phyloP scores from a whole-genome alignment of 2,329 filamentous ascomycete genomes.

The Elsinoe necatrix region DNA sequence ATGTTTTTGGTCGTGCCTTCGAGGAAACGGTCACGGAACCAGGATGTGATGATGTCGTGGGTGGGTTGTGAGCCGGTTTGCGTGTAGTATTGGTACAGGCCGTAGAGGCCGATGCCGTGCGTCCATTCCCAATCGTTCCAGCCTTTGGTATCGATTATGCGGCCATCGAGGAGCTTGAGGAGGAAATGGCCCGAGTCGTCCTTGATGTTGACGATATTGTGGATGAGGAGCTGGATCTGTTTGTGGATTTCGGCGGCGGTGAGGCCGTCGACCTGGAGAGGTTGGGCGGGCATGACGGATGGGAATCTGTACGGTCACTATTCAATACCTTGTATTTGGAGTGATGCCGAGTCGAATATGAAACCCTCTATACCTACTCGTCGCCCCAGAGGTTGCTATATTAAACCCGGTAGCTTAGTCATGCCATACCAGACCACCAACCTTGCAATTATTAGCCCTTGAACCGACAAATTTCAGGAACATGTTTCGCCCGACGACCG shows the following conservation, averaged over 20 bases:
- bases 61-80: constrained; percentile 55
- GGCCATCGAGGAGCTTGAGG: constrained; percentile 60
- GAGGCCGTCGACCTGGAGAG: constrained; percentile 33
- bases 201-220: constrained; percentile 68
- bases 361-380: constrained; percentile 12
- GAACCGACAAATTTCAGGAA: not conserved
- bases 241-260: constrained; percentile 39
- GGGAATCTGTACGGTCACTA: not conserved
- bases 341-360: constrained; percentile 16
- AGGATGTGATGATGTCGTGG: constrained; percentile 60
- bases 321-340: not conserved
- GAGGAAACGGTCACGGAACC: constrained; percentile 61
- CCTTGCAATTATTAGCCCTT: not conserved
- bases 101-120: constrained; percentile 61
- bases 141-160: constrained; percentile 74
- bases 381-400: not conserved
- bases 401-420: not conserved
- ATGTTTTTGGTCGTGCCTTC: constrained; percentile 72
- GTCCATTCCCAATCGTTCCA: constrained; percentile 67
- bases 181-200: constrained; percentile 68
- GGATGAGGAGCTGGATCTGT: constrained; percentile 58
- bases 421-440: constrained; percentile 2
- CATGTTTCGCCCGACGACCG: constrained; percentile 5
- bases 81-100: constrained; percentile 73
- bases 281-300: constrained; percentile 30